Base-by-base conservation (phyloP, 768 basidiomycete genomes). In the Neoboletus magnificus region DNA sequence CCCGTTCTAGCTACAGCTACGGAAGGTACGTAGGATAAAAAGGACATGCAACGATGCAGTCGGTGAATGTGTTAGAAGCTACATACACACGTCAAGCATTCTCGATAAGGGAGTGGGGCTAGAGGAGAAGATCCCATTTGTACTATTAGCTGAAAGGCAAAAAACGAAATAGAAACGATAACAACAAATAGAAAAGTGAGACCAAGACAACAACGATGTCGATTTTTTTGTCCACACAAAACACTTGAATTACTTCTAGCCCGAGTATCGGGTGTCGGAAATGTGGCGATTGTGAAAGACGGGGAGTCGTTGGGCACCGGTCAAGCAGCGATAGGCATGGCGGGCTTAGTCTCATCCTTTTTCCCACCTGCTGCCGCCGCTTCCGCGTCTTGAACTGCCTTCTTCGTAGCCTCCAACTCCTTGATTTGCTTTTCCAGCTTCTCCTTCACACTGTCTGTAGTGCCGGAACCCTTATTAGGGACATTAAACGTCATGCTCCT, bases 401-500 rank as follows among this genome's bases (percentile, higher is more conserved):
- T 81, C 71, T 87, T 82, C 69, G 82, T 82, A 62, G 82, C 83
- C 69, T 90, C 83, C 25, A 87, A 76, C 66, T 86, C 85, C 71
- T 81, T 85, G 63, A 84, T 79, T 66, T 80, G 72, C 64, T 66
- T 74, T 63, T 77, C 76, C 50, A 80, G 73, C 57, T 79, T 75
- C 56, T 80, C 76, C 66, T 80, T 83, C 52, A 80, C 73, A 16
- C 71, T 70, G 51, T 66, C 72, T 37, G 60, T 33, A 22, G 48
- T 29, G 0, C 58, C 58, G 23, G 70, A 66, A 2, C 50, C 59
- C 41, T 67, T 69, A 22, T 12, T 59, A 27, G 72, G 64, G 35
- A 73, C 58, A 62, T 89, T 90, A 65, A 92, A 92, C 42, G 81
- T 84, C 60, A 90, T 74, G 54, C 84, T 90, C 66, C 78, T 81